Evolutionary conservation across 768 basidiomycete genomes (phyloP), one percentile per base, ranked within the genome.

Genomic region (Phaeotremella fagi): DNA sequence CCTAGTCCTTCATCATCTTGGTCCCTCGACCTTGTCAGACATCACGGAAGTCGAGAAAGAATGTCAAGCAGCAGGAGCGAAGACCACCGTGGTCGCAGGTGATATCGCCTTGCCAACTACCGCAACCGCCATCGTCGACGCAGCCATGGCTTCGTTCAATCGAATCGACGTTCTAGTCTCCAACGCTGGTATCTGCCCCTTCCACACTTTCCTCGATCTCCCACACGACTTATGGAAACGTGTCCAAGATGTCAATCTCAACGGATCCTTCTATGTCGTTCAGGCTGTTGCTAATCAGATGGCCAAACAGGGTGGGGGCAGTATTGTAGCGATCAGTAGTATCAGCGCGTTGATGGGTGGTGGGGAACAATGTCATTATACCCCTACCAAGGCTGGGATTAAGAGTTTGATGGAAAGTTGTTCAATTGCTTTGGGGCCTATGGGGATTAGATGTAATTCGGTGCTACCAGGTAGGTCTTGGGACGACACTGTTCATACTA

Each of bases 271-370:
- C 76, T 87, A 82, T 68, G 76, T 57, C 49, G 52, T 47, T 20
- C 59, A 57, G 82, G 85, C 84, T 15, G 82, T 83, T 2, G 85
- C 85, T 7, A 84, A 83, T 55, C 84, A 85, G 66, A 88, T 88
- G 86, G 81, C 82, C 57, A 74, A 60, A 15, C 86, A 87, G 62
- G 75, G 70, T 5, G 33, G 42, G 15, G 50, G 37, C 1, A 81
- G 83, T 3, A 86, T 88, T 64, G 82, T 88, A 33, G 85, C 82
- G 20, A 82, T 87, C 24, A 85, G 85, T 11, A 85, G 83, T n/a
- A 87, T 87, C 54, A 86, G 84, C 24, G 87, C 85, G 0, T 78
- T 87, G 16, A 85, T 87, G 43, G 86, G 86, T 6, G 87, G 86
- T 15, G 85, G 81, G 58, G 75, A 82, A 51, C 86, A 87, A 75